A percentile compares a stretch with the other conserved stretches of the same genome.
Evolutionary conservation across 2,329 filamentous ascomycete species (phyloP).

Genomic region (Balansia obtecta): DNA sequence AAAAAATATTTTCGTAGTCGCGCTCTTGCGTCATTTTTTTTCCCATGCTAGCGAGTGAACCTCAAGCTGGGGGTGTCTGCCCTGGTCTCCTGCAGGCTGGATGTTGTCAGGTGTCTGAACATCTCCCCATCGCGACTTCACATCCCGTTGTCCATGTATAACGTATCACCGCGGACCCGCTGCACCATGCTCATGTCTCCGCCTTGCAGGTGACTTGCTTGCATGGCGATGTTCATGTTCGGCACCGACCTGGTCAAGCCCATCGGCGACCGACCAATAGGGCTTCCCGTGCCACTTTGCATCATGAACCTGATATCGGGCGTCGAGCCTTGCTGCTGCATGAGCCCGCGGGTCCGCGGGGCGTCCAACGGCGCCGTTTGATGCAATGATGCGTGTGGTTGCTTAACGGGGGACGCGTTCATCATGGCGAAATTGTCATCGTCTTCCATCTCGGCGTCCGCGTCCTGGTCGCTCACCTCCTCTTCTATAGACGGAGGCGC

Average conservation of each 20-base stretch:
- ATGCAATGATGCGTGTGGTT: conserved; percentile 24
- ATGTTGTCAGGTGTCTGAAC: background rate
- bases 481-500: conserved; percentile 30
- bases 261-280: conserved; percentile 24
- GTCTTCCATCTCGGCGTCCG: conserved; percentile 43
- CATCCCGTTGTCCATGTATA: conserved; percentile 34
- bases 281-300: conserved; percentile 26
- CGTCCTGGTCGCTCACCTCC: conserved; percentile 21
- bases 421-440: conserved; percentile 43
- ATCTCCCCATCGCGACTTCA: background rate
- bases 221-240: conserved; percentile 31
- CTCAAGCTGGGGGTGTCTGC: background rate
- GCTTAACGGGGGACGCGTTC: conserved; percentile 26
- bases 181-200: conserved; percentile 35
- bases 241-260: conserved; percentile 33
- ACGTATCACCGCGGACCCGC: conserved; percentile 32
- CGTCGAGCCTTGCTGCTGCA: conserved; percentile 18
- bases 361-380: conserved; percentile 31
- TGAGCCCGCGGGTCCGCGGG: conserved; percentile 25
- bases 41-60: background rate
- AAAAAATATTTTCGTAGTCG: no score
- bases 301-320: conserved; percentile 29
- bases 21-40: background rate
- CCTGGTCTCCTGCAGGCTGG: background rate
- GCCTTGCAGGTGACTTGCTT: conserved; percentile 25